These are phyloP conservation scores for Monosporascus cannonballus DNA, from an alignment of 2,329 filamentous ascomycete genomes.

Conservation along the genomic window DNA sequence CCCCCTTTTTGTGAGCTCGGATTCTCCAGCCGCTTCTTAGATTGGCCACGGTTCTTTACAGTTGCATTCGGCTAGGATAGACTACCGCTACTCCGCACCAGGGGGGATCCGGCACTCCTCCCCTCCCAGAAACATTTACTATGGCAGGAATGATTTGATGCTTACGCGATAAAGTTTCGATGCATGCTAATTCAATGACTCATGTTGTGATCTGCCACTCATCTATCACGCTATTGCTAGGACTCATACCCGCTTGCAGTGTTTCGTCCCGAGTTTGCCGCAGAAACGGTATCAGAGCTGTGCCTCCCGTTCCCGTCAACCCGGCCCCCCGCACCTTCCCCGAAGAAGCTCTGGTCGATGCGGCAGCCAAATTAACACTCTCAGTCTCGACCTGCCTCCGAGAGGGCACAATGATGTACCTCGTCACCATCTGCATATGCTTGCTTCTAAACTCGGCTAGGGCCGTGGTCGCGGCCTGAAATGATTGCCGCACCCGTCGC, in stretches of 20 bases:
- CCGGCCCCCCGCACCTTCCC: constrained; percentile 34
- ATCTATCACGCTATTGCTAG: neutral
- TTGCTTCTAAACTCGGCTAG: constrained; percentile 73
- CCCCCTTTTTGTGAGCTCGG: too few species aligned
- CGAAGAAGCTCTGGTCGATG: constrained; percentile 26
- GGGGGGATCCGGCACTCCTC: too few species aligned
- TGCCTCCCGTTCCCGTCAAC: constrained; percentile 81
- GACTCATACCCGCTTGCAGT: neutral
- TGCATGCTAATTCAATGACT: neutral
- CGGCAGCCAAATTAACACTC: constrained; percentile 39
- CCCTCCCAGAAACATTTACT: too few species aligned
- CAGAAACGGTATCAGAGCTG: constrained; percentile 79
- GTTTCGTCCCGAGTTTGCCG: constrained; percentile 89
- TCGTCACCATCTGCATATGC: constrained; percentile 82
- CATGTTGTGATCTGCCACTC: neutral
- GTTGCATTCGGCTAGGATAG: too few species aligned
- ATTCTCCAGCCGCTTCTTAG: too few species aligned
- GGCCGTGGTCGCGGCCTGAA: constrained; percentile 68
- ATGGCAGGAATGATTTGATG: too few species aligned
- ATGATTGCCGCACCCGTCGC: constrained; percentile 38
- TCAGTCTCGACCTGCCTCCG: constrained; percentile 26
- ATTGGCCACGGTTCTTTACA: too few species aligned
- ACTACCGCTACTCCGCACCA: too few species aligned
- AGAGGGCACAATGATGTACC: constrained; percentile 83
- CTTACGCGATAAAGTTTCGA: too few species aligned